Conservation (phyloP, 2,329 filamentous ascomycete genomes). For the Ophiostoma pallidulum region DNA sequence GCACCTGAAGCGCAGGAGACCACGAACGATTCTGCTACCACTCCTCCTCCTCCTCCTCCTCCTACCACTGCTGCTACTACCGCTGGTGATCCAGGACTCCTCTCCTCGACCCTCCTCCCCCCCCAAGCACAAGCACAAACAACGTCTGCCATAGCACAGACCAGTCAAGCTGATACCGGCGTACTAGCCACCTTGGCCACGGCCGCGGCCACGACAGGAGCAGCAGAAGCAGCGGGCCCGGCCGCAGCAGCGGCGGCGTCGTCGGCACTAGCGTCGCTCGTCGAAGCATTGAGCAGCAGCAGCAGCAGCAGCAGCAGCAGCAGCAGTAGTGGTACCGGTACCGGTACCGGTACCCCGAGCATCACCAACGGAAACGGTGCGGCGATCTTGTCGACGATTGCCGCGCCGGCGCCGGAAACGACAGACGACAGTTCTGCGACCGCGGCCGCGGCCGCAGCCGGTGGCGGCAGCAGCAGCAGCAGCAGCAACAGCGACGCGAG, state of each 20-base stretch:
- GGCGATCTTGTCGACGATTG: slow-evolving; percentile 14
- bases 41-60: neutral
- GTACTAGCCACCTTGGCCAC: slow-evolving; percentile 20
- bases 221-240: neutral
- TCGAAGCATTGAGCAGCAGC: no score
- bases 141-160: slow-evolving; percentile 18
- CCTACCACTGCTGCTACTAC: neutral
- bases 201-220: slow-evolving; percentile 6
- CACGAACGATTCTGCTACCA: slow-evolving; percentile 8
- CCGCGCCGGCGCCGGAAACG: slow-evolving; percentile 11
- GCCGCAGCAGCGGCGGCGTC: neutral
- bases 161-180: slow-evolving; percentile 30
- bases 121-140: slow-evolving; percentile 12
- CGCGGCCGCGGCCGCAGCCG: slow-evolving; percentile 7
- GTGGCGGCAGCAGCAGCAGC: slow-evolving; percentile 10
- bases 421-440: slow-evolving; percentile 10
- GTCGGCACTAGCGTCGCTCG: no score
- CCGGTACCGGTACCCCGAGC: neutral
- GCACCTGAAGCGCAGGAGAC: slow-evolving; percentile 8
- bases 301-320: neutral
- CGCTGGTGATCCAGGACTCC: no score
- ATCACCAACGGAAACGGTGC: slow-evolving; percentile 9
- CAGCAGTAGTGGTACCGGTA: neutral
- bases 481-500: neutral
- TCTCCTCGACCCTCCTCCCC: no score